Percentiles rank a stretch among this genome's conserved stretches.
Conservation (phyloP, 371 early-diverging fungal species). For the Mortierella sp. region DNA sequence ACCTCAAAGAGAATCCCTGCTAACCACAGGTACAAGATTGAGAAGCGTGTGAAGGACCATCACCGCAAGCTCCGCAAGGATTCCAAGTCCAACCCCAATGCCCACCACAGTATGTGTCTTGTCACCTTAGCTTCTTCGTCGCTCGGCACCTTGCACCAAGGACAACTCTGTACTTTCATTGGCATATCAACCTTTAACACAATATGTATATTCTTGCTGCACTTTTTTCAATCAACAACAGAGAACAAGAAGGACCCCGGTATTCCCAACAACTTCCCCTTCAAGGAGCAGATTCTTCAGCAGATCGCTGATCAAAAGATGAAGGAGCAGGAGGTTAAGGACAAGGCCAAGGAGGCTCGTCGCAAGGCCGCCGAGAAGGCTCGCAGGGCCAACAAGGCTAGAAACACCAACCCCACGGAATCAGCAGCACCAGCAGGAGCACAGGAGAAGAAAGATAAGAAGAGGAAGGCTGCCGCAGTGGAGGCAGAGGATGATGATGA, state of each 20-base stretch:
- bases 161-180: not conserved
- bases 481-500: not conserved
- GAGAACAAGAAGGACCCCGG: conserved; percentile 94
- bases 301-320: conserved; percentile 73
- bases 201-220: not conserved
- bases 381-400: conserved; percentile 71
- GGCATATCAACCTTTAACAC: not conserved
- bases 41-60: conserved; percentile 81
- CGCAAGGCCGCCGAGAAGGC: conserved; percentile 63
- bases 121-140: not conserved
- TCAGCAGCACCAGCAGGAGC: conserved; percentile 21
- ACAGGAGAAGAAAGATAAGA: conserved; percentile 22
- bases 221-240: conserved; percentile 20
- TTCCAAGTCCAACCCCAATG: conserved; percentile 76
- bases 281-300: conserved; percentile 87
- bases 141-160: not conserved
- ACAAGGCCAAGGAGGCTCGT: conserved; percentile 66
- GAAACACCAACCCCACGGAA: conserved; percentile 65
- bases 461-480: conserved; percentile 16
- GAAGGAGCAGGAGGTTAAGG: conserved; percentile 68
- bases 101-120: conserved; percentile 61
- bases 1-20: conserved; percentile 77
- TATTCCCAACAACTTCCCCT: conserved; percentile 90
- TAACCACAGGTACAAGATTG: conserved; percentile 82
- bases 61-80: conserved; percentile 81